These are phyloP conservation scores for Musa beccarii DNA, from an alignment of 176 grass and related monocot genomes.

Conservation along the genomic window DNA sequence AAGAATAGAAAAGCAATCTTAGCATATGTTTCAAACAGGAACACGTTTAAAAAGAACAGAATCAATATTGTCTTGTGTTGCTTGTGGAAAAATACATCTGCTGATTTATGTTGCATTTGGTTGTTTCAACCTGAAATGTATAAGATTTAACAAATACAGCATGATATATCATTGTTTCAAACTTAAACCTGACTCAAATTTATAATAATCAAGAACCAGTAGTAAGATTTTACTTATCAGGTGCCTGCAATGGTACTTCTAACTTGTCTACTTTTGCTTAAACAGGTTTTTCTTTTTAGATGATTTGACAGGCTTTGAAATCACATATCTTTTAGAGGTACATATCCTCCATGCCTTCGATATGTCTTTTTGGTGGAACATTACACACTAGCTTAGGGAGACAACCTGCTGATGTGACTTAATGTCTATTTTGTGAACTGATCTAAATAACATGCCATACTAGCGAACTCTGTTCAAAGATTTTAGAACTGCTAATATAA, in stretches of 20 bases:
- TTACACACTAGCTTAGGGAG: background rate
- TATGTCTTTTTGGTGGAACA: background rate
- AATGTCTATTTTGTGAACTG: background rate
- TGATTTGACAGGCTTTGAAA: slow-evolving; percentile 93
- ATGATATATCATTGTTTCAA: background rate
- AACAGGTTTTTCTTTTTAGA: slow-evolving; percentile 86
- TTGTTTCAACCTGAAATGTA: background rate
- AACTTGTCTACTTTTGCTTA: slow-evolving; percentile 14
- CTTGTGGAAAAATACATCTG: background rate
- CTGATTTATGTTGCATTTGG: background rate
- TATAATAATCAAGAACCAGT: background rate
- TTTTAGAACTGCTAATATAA: background rate
- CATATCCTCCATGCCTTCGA: slow-evolving; percentile 8
- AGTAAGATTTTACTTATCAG: background rate
- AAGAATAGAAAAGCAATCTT: no score
- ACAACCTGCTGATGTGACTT: background rate
- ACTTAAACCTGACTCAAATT: background rate
- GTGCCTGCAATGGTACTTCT: background rate
- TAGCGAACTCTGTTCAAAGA: background rate
- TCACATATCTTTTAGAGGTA: slow-evolving; percentile 91
- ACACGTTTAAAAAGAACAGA: background rate
- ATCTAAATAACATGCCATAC: background rate
- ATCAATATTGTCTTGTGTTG: background rate
- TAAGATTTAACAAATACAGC: background rate
- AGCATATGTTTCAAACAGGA: background rate